Evolutionary conservation across 2,329 filamentous ascomycete species (phyloP).

Genomic region (Cladophialophora bantiana): DNA sequence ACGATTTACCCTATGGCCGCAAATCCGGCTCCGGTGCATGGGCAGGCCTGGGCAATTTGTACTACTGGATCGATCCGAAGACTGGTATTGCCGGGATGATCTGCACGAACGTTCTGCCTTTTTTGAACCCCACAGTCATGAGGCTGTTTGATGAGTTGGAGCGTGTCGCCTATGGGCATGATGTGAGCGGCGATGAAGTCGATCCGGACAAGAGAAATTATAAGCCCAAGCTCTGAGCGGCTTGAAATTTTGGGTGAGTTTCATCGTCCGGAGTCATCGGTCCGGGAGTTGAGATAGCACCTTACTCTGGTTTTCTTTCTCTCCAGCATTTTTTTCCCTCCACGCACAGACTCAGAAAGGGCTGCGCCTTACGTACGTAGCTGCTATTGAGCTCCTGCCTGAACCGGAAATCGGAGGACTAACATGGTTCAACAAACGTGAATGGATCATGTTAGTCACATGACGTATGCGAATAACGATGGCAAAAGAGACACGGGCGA

Average conservation of each 20-base stretch:
- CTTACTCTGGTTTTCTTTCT: too few species aligned
- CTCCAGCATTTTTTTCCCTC: too few species aligned
- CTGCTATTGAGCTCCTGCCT: too few species aligned
- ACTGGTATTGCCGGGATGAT: slow-evolving; percentile 31
- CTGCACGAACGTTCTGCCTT: slow-evolving; percentile 26
- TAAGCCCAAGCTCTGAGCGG: slow-evolving; percentile 4
- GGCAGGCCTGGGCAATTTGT: slow-evolving; percentile 38
- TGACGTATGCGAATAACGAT: too few species aligned
- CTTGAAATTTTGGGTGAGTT: background rate
- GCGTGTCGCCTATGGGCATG: slow-evolving; percentile 34
- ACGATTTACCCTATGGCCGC: slow-evolving; percentile 32
- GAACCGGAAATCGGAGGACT: too few species aligned
- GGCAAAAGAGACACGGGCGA: too few species aligned
- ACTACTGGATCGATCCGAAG: slow-evolving; percentile 37
- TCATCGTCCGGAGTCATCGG: background rate
- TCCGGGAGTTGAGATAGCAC: too few species aligned
- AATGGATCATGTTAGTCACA: too few species aligned
- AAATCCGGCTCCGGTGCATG: slow-evolving; percentile 34
- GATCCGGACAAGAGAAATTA: slow-evolving; percentile 21
- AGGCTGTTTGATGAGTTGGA: slow-evolving; percentile 36
- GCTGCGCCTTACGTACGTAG: too few species aligned
- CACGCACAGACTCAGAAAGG: too few species aligned
- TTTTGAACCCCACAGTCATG: slow-evolving; percentile 29
- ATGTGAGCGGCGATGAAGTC: slow-evolving; percentile 7
- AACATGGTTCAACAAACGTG: too few species aligned